Conservation (phyloP, 805 yeast genomes). For the Vanderwaltozyma verrucispora region DNA sequence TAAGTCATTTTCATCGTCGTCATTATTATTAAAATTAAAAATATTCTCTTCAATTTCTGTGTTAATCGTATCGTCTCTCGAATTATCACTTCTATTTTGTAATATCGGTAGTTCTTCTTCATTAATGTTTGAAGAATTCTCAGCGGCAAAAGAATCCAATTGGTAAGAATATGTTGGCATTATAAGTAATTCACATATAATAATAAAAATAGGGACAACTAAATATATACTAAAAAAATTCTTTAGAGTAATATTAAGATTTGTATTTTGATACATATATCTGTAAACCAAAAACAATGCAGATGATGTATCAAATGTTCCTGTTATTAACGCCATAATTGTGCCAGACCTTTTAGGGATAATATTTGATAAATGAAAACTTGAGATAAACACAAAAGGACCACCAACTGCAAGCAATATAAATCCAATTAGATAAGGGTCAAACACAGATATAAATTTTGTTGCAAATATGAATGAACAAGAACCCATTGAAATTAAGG, state of each 20-base stretch:
- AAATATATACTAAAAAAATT: slow-evolving; percentile 59
- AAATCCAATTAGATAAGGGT: slow-evolving; percentile 68
- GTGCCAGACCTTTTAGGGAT: slow-evolving; percentile 79
- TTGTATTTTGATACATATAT: slow-evolving; percentile 40
- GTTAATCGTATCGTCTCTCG: too few species aligned
- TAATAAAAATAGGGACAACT: slow-evolving; percentile 68
- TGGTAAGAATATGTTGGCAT: slow-evolving; percentile 46
- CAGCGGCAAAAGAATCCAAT: background rate
- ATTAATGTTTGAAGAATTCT: too few species aligned
- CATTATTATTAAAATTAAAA: too few species aligned
- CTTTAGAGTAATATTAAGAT: slow-evolving; percentile 29
- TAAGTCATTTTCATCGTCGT: too few species aligned
- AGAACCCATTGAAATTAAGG: slow-evolving; percentile 49
- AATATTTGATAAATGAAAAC: slow-evolving; percentile 81
- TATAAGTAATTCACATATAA: slow-evolving; percentile 58
- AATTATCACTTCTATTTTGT: too few species aligned
- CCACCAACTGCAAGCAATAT: slow-evolving; percentile 77
- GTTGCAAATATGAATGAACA: slow-evolving; percentile 14
- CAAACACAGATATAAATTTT: slow-evolving; percentile 27
- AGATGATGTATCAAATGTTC: slow-evolving; percentile 92
- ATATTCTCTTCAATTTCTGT: too few species aligned
- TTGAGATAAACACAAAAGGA: slow-evolving; percentile 84
- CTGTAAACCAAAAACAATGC: slow-evolving; percentile 75
- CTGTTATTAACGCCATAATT: slow-evolving; percentile 72
- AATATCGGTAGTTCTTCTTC: background rate